Evolutionary conservation across 768 basidiomycete species (phyloP).

Genomic region (Wakefieldia striispora): DNA sequence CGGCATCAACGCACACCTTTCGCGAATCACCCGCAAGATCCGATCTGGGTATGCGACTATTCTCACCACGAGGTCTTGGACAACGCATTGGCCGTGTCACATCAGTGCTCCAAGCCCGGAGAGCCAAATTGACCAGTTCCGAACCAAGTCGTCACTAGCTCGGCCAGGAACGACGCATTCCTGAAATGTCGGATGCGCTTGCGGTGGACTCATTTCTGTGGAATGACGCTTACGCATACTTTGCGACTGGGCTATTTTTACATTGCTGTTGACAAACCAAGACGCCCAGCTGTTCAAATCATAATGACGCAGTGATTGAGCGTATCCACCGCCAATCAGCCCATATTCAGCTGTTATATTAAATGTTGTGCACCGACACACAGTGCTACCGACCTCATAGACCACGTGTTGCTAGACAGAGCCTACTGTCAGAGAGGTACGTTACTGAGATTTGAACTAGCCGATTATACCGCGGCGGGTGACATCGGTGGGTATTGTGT

Average conservation of each 20-base stretch:
- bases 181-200: not conserved
- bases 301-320: constrained; percentile 3
- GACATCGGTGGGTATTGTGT: not conserved
- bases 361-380: constrained; percentile 10
- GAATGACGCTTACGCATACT: constrained; percentile 2
- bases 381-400: constrained; percentile 2
- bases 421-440: constrained; percentile 6
- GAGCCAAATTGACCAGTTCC: constrained; percentile 12
- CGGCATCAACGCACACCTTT: constrained; percentile 29
- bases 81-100: constrained; percentile 21
- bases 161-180: constrained; percentile 25
- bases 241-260: constrained; percentile 13
- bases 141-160: constrained; percentile 13
- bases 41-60: constrained; percentile 13
- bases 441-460: constrained; percentile 10
- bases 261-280: constrained; percentile 3
- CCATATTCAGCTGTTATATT: not conserved
- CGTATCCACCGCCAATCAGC: constrained; percentile 23
- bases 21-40: constrained; percentile 23
- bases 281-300: constrained; percentile 6
- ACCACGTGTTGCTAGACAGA: constrained; percentile 16
- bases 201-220: constrained; percentile 13
- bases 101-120: constrained; percentile 20
- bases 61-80: constrained; percentile 21
- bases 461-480: not conserved